These are phyloP conservation scores for Cudoniella acicularis DNA, from an alignment of 495 filamentous ascomycete genomes.

Conservation along the genomic window DNA sequence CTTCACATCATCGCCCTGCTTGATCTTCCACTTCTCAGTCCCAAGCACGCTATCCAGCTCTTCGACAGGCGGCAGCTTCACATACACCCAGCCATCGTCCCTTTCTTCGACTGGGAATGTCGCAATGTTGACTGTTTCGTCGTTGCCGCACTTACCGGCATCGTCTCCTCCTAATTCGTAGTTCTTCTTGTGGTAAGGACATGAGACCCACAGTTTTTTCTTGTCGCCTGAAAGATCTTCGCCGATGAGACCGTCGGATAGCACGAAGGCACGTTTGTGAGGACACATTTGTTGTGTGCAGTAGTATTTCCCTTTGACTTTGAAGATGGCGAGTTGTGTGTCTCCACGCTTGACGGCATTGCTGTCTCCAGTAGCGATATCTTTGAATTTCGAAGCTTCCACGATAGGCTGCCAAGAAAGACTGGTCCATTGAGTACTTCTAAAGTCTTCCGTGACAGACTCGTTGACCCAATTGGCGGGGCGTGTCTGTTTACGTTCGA, in stretches of 20 bases:
- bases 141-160: constrained; percentile 72
- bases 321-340: constrained; percentile 90
- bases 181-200: constrained; percentile 91
- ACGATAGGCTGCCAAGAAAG: constrained; percentile 85
- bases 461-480: constrained; percentile 83
- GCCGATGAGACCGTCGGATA: constrained; percentile 83
- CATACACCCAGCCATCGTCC: constrained; percentile 74
- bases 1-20: constrained; percentile 47
- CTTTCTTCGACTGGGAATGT: constrained; percentile 81
- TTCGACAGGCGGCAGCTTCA: constrained; percentile 79
- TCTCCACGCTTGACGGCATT: constrained; percentile 82
- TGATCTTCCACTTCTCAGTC: constrained; percentile 79
- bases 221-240: constrained; percentile 36
- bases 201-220: constrained; percentile 76
- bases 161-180: constrained; percentile 69
- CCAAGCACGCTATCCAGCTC: constrained; percentile 83
- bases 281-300: constrained; percentile 97
- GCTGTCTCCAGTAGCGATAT: constrained; percentile 57
- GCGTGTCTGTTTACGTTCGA: constrained; percentile 70
- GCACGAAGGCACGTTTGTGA: constrained; percentile 88
- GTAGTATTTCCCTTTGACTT: constrained; percentile 77
- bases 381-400: constrained; percentile 65
- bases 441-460: constrained; percentile 68
- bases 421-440: constrained; percentile 64
- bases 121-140: constrained; percentile 73